Evolutionary conservation across 305 asterid genomes (phyloP), one percentile per base, ranked within the genome.

Genomic region (Plantago coronopus): DNA sequence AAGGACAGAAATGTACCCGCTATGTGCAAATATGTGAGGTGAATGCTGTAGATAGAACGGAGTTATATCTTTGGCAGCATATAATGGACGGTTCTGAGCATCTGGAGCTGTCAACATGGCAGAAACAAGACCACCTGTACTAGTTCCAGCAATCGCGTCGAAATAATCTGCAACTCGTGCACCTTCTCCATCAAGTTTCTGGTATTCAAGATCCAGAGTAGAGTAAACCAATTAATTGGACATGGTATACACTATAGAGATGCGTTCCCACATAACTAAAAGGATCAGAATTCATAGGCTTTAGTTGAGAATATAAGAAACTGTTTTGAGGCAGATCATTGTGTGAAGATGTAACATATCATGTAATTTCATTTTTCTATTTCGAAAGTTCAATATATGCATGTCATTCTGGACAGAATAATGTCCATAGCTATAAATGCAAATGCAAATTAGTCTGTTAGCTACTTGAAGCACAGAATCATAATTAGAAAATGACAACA

Each of bases 131-230:
- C 74, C 78, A 5, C 74, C 78, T 7, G 61, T 56, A 43, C 61
- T 56, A 0, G 47, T 56, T 20, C 61, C 61, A 0, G 61, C 48
- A 0, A 59, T 68, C 0, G 60, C 55, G 34, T 73, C 78, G 16
- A 73, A 64, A 19, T 72, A 72, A 25, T 72, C 70, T 0, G 77
- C 68, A 3, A 72, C 31, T 27, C 71, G 54, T 14, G 74, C 78
- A 18, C 68, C 64, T 17, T 47, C 55, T 12, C 69, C 71, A 9
- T 68, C 78, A 10, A 67, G 10, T 21, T 55, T 63, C 69, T 66
- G 54, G n/a, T 50, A 15, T 6, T 31, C 25, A 40, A 20, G 23
- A 59, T 18, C 16, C 2, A 48, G 6, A 16, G 5, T 46, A 5
- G n/a, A n/a, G 7, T 0, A 14, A 44, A 44, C 17, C n/a, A 44